Evolutionary conservation across 2,329 filamentous ascomycete species (phyloP).

Genomic region (Fusarium fracticaudum): DNA sequence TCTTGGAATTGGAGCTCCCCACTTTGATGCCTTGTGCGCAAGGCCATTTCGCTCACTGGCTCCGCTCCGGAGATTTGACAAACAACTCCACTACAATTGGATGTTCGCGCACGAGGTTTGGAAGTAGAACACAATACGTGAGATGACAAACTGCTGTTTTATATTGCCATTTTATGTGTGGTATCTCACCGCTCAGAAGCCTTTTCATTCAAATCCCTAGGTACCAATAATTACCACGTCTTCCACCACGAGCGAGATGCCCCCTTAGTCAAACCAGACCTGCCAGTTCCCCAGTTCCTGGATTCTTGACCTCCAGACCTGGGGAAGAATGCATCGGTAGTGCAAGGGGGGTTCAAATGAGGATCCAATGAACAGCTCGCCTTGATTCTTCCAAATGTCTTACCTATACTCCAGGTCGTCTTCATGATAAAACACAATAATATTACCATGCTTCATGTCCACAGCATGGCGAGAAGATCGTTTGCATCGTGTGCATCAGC

Average conservation of each 20-base stretch:
- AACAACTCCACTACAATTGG: background rate
- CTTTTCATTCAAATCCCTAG: background rate
- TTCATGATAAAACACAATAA: background rate
- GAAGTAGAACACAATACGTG: background rate
- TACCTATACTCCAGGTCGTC: background rate
- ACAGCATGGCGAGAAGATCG: background rate
- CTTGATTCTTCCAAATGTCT: background rate
- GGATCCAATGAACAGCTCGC: background rate
- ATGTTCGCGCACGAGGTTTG: background rate
- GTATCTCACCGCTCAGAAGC: background rate
- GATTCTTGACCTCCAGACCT: background rate
- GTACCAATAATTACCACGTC: background rate
- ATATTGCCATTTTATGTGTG: background rate
- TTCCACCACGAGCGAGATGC: background rate
- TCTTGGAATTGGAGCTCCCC: constrained; percentile 39
- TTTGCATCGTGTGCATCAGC: background rate
- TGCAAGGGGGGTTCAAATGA: background rate
- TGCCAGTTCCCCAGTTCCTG: background rate
- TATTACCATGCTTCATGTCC: background rate
- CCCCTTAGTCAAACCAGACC: background rate
- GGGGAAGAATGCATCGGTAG: background rate
- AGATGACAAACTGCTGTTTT: background rate
- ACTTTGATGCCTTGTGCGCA: constrained; percentile 47
- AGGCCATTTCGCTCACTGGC: constrained; percentile 27
- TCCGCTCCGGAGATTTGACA: constrained; percentile 5